These are phyloP conservation scores for Fragilariopsis cylindrus DNA, from an alignment of 108 stramenopile species.

Conservation along the genomic window DNA sequence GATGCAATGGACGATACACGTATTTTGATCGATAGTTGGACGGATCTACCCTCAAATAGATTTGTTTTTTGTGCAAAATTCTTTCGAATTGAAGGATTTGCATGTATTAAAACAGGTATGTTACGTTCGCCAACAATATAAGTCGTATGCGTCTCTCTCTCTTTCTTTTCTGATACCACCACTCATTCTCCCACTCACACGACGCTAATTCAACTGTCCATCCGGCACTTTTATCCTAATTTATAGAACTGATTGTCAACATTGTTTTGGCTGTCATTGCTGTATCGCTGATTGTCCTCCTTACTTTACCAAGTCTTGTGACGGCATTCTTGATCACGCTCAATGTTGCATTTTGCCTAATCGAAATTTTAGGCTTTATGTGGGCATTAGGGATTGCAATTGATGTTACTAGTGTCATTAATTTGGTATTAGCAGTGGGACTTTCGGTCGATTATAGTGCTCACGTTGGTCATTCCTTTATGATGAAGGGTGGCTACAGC, in stretches of 20 bases:
- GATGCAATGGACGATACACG: conserved; percentile 72
- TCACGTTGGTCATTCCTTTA: conserved; percentile 72
- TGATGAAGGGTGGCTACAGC: conserved; percentile 65
- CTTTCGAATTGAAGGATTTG: conserved; percentile 63
- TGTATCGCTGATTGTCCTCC: conserved; percentile 59
- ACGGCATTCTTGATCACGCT: conserved; percentile 66
- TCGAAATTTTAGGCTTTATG: conserved; percentile 87
- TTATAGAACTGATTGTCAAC: conserved; percentile 50
- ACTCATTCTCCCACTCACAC: too few species aligned
- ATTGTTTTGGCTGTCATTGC: conserved; percentile 57
- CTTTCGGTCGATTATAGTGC: conserved; percentile 87
- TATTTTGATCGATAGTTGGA: conserved; percentile 50
- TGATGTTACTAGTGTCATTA: conserved; percentile 82
- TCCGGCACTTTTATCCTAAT: too few species aligned
- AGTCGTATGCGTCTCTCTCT: too few species aligned
- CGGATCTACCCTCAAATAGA: conserved; percentile 33
- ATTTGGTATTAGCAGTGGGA: conserved; percentile 83
- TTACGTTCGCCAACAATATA: too few species aligned
- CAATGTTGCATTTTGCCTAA: conserved; percentile 72
- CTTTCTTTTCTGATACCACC: too few species aligned
- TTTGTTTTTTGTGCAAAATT: conserved; percentile 50
- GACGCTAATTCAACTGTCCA: not conserved
- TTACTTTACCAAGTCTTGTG: conserved; percentile 61
- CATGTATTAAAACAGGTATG: conserved; percentile 36
- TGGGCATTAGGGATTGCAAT: conserved; percentile 76